Base-by-base conservation (phyloP, 2,329 filamentous ascomycete species). In the Stachybotrys chartarum region DNA sequence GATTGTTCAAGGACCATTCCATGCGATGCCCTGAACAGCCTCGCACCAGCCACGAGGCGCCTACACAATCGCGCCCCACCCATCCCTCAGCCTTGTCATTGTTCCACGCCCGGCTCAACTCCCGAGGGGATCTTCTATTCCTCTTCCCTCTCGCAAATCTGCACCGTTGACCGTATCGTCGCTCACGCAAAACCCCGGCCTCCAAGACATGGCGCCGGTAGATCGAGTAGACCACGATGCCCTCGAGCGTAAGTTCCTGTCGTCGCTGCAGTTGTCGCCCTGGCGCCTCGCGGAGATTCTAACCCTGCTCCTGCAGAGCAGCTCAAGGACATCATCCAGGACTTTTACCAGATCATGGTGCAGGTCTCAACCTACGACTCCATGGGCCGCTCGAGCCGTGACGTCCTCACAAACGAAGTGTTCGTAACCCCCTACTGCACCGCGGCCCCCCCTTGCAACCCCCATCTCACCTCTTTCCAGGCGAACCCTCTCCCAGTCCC, bases 301-400 rank as follows among this genome's bases (percentile, higher is more conserved):
- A 24, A 24, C 39, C n/a, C n/a, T n/a, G 16, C 12, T 32, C 32
- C 5, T 3, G 14, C 62, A 84, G 82, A 78, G 61, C 75, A 82
- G 69, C 74, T 85, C 70, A 82, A 84, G 64, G 77, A 83, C 63
- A 75, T 83, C 58, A 83, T 86, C 67, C 81, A 85, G 64, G 81
- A 83, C 61, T 77, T 86, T 46, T 86, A 83, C 75, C 77, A 83
- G 61, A 70, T 85, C 57, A 82, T 85, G 76, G 80, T 87, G 50
- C 83, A 86, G 64, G 75, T 81, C 31, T 77, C 80, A 35, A 78
- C 79, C 56, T 87, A 86, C 73, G 82, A 86, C 72, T 71, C 74
- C 46, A 72, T 75, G 57, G 70, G 71, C 56, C 74, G 75, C 1
- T 73, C 81, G 12, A 79, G 78, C 45, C 75, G 75, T 60, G 80